phyloP scores from a whole-genome alignment of 352 stramenopile species.

The Plasmopara viticola region DNA sequence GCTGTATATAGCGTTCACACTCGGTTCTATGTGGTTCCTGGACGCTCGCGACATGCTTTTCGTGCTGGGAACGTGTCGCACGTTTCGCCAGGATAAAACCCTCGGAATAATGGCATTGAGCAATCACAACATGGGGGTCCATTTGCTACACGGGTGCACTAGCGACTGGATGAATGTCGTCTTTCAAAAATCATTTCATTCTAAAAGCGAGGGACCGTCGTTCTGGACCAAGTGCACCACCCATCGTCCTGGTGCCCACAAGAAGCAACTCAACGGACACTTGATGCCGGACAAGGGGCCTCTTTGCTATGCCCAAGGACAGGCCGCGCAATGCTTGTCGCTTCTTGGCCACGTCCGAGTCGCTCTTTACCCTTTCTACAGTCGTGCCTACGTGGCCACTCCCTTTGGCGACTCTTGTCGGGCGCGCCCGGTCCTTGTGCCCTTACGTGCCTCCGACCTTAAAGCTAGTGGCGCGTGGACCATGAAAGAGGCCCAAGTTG shows the following conservation, averaged over 20 bases:
- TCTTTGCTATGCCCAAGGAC: conserved; percentile 13
- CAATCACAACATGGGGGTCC: conserved; percentile 18
- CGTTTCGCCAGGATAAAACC: conserved; percentile 19
- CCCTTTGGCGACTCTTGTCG: conserved; percentile 29
- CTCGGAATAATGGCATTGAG: conserved; percentile 24
- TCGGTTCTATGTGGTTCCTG: conserved; percentile 25
- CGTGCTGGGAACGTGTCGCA: conserved; percentile 24
- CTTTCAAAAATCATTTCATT: conserved; percentile 12
- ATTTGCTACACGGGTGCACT: conserved; percentile 28
- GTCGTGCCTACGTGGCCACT: conserved; percentile 19
- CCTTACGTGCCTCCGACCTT: conserved; percentile 5
- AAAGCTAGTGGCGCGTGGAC: conserved; percentile 19
- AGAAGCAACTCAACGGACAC: conserved; percentile 16
- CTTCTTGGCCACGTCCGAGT: conserved; percentile 23
- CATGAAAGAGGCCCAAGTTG: conserved; percentile 17
- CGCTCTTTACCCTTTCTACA: conserved; percentile 23
- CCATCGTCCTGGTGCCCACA: conserved; percentile 12
- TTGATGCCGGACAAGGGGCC: conserved; percentile 22
- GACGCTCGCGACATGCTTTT: conserved; percentile 19
- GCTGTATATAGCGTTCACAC: conserved; percentile 20
- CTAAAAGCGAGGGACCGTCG: conserved; percentile 6
- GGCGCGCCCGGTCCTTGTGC: conserved; percentile 24
- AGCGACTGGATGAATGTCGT: conserved; percentile 29
- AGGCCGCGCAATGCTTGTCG: conserved; percentile 28
- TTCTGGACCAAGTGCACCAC: conserved; percentile 19